These are phyloP conservation scores for Aspergillus ibericus DNA, from an alignment of 2,329 filamentous ascomycete genomes.

Conservation along the genomic window DNA sequence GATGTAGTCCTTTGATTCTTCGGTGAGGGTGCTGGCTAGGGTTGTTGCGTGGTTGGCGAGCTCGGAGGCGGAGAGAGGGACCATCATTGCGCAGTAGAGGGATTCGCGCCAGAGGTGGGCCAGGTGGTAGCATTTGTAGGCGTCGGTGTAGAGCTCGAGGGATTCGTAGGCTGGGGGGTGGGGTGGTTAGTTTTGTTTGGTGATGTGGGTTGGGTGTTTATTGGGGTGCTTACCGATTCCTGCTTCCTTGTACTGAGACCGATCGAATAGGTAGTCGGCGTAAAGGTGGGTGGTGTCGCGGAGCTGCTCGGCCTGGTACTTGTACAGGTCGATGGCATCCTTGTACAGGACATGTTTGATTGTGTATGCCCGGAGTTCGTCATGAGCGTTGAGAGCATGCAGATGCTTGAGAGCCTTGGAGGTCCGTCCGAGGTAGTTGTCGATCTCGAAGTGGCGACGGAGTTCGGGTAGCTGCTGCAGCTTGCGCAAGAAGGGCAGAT, in stretches of 20 bases:
- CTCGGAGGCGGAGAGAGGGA: conserved; percentile 60
- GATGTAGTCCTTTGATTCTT: conserved; percentile 76
- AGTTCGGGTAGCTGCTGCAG: conserved; percentile 72
- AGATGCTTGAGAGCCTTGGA: conserved; percentile 77
- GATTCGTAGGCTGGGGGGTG: conserved; percentile 70
- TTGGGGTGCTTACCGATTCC: conserved; percentile 58
- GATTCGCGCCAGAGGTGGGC: conserved; percentile 91
- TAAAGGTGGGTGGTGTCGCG: conserved; percentile 73
- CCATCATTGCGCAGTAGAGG: conserved; percentile 73
- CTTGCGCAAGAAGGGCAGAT: conserved; percentile 88
- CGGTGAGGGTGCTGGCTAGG: conserved; percentile 75
- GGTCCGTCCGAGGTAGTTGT: conserved; percentile 78
- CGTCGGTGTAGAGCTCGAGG: conserved; percentile 69
- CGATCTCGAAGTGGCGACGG: conserved; percentile 78
- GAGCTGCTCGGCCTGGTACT: conserved; percentile 71
- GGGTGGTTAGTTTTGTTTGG: not conserved
- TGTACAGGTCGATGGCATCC: conserved; percentile 75
- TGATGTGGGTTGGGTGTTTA: not conserved
- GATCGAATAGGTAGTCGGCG: conserved; percentile 71
- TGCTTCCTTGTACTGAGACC: conserved; percentile 79
- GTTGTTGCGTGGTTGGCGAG: conserved; percentile 68
- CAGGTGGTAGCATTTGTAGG: conserved; percentile 79
- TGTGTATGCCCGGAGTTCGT: conserved; percentile 75
- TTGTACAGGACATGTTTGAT: conserved; percentile 78
- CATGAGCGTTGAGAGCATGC: conserved; percentile 69